Evolutionary conservation across 1,284 basidiomycete genomes (phyloP), one percentile per base, ranked within the genome.

Genomic region (Somion occarium): DNA sequence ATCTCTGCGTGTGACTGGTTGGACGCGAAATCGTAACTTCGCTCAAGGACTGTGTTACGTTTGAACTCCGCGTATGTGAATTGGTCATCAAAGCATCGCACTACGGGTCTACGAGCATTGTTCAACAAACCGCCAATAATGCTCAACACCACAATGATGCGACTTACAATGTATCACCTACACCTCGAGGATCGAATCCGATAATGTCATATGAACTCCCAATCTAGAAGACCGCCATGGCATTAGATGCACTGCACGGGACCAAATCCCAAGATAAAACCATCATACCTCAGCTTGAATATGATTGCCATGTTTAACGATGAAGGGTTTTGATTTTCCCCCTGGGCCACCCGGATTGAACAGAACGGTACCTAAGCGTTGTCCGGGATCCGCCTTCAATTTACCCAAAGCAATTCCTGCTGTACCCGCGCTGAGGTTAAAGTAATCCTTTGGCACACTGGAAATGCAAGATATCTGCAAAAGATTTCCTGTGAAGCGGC

Each of bases 111-210:
- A 24, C 9, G 13, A 22, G 22, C 42, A 43, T 7, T 41, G 18
- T 37, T 12, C 19, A 23, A 20, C 9, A 13, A 4, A 24, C 19
- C 34, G 25, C n/a, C 20, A 43, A 22, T 41, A 5, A 7, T 22
- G 22, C 11, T 27, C 15, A 20, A 15, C 12, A 22, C 7, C 11
- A 12, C 9, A 38, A 4, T 13, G 20, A 22, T 13, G 24, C 11
- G 25, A 38, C n/a, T 23, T 38, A 51, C 49, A 19, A 30, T 19
- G 49, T 30, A 13, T 51, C 49, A 11, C 71, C 72, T 42, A 73
- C 69, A 0, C 73, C 74, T 49, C 73, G 61, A 15, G 72, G 73
- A 55, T 74, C 74, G 53, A 74, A 74, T 1, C 72, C 72, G 38
- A 73, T 54, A n/a, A 75, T 59, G 53, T 73, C 71, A 54, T 64